phyloP scores from a whole-genome alignment of 768 basidiomycete species.

The Russula sp. region DNA sequence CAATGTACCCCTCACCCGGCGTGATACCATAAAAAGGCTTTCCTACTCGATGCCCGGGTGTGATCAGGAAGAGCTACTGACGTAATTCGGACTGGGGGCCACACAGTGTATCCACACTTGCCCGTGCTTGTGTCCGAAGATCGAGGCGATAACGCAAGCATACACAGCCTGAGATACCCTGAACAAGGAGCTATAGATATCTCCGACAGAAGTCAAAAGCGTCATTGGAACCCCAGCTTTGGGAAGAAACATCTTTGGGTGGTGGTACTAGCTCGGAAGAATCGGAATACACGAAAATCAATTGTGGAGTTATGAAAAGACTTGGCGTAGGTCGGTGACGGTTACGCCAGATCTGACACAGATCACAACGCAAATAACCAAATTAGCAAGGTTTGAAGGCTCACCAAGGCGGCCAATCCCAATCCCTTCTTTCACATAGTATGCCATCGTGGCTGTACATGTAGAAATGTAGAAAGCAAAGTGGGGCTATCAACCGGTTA shows the following conservation, averaged over 20 bases:
- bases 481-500: no score
- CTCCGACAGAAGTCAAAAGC: background rate
- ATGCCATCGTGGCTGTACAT: background rate
- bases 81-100: background rate
- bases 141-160: background rate
- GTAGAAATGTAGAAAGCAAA: no score
- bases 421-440: background rate
- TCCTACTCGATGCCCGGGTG: constrained; percentile 5
- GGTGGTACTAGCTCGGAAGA: background rate
- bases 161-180: background rate
- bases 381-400: background rate
- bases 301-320: background rate
- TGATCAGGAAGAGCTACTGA: background rate
- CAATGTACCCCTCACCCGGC: background rate
- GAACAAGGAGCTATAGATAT: no score
- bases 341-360: background rate
- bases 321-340: background rate
- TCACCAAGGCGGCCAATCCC: background rate
- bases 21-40: background rate
- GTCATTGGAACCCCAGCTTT: background rate
- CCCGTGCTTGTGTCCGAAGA: background rate
- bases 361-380: background rate
- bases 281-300: background rate
- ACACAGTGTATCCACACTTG: background rate
- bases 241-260: background rate